A percentile compares a stretch with the other conserved stretches of the same genome.
phyloP scores from a whole-genome alignment of 768 basidiomycete species.

The Amanita muscaria region DNA sequence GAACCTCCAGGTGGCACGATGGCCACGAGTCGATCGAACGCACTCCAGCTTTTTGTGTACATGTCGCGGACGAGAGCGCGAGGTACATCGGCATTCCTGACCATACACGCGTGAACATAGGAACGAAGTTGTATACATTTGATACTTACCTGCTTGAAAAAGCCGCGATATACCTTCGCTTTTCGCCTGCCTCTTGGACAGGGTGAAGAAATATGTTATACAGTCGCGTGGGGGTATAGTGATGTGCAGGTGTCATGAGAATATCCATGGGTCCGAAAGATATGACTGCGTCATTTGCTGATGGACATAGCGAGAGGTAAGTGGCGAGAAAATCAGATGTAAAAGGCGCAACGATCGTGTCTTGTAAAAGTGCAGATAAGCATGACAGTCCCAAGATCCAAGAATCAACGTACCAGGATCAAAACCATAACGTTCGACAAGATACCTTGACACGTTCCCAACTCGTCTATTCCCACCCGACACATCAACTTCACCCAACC shows the following conservation, averaged over 20 bases:
- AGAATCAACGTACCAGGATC: constrained; percentile 44
- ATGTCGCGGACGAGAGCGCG: constrained; percentile 79
- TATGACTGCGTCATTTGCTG: constrained; percentile 64
- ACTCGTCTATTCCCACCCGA: constrained; percentile 54
- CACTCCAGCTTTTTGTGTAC: constrained; percentile 92
- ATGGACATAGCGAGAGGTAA: constrained; percentile 71
- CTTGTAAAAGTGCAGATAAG: constrained; percentile 23
- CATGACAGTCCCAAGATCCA: constrained; percentile 6
- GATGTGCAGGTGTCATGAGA: constrained; percentile 65
- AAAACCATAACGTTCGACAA: constrained; percentile 76
- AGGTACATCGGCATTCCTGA: constrained; percentile 76
- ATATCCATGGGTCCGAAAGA: constrained; percentile 78
- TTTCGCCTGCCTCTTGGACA: constrained; percentile 67
- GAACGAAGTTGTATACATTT: no score
- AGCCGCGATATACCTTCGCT: constrained; percentile 64
- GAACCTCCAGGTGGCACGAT: constrained; percentile 89
- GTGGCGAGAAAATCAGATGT: constrained; percentile 68
- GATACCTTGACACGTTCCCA: constrained; percentile 63
- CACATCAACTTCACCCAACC: constrained; percentile 77
- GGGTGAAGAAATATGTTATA: constrained; percentile 76
- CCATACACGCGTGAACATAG: neutral
- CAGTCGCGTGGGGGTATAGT: constrained; percentile 65
- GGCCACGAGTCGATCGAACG: constrained; percentile 79
- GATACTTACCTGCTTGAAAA: constrained; percentile 53
- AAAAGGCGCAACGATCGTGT: constrained; percentile 68